A percentile compares a stretch with the other conserved stretches of the same genome.
Evolutionary conservation across 495 filamentous ascomycete species (phyloP).

Genomic region (Penicillium arizonense): DNA sequence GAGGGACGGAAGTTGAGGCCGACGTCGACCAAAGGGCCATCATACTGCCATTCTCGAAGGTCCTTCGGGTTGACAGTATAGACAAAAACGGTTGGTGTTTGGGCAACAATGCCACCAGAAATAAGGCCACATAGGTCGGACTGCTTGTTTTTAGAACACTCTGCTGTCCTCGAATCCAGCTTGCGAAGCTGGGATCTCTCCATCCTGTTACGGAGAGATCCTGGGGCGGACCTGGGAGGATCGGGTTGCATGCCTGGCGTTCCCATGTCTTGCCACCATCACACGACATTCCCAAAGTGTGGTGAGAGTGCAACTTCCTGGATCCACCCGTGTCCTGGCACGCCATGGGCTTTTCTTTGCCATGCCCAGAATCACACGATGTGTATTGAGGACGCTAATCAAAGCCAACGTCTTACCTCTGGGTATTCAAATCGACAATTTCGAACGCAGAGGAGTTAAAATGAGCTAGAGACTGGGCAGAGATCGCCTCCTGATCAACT

Average conservation of each 20-base stretch:
- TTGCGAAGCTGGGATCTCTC: slow-evolving; percentile 52
- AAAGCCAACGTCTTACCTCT: too few species aligned
- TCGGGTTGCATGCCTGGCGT: slow-evolving; percentile 47
- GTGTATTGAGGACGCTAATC: too few species aligned
- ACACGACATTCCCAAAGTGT: too few species aligned
- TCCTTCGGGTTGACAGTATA: slow-evolving; percentile 48
- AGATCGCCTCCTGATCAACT: too few species aligned
- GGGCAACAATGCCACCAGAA: slow-evolving; percentile 48
- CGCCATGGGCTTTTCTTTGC: too few species aligned
- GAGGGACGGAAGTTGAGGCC: slow-evolving; percentile 43
- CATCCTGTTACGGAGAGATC: slow-evolving; percentile 51
- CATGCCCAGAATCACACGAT: too few species aligned
- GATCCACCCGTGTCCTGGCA: too few species aligned
- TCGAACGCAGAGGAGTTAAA: too few species aligned
- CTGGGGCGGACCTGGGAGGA: slow-evolving; percentile 44
- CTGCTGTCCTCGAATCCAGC: slow-evolving; percentile 38
- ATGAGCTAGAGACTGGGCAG: too few species aligned
- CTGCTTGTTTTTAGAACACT: slow-evolving; percentile 19
- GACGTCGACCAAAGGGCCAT: slow-evolving; percentile 45
- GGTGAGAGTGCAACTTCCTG: too few species aligned
- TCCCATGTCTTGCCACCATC: slow-evolving; percentile 52
- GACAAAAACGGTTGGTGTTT: slow-evolving; percentile 49
- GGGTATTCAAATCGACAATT: too few species aligned
- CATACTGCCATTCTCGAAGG: slow-evolving; percentile 50
- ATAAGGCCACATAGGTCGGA: slow-evolving; percentile 49